These are phyloP conservation scores for Blastocladiella emersonii DNA, from an alignment of 371 early-diverging fungal species.

Conservation along the genomic window DNA sequence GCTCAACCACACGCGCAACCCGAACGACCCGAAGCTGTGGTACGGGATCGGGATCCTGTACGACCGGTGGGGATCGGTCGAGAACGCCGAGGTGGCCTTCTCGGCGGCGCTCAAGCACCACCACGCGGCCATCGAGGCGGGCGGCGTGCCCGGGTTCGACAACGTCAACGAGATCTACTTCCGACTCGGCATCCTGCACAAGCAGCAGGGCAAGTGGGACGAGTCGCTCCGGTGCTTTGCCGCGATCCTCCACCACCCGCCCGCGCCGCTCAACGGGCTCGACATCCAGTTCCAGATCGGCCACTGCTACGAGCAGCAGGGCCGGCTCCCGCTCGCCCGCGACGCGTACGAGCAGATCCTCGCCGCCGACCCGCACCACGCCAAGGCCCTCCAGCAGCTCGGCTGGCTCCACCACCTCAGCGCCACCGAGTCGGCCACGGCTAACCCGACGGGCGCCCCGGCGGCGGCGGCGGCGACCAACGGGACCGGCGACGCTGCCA, in stretches of 20 bases:
- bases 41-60: conserved; percentile 96
- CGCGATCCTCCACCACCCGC: conserved; percentile 78
- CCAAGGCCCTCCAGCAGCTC: conserved; percentile 89
- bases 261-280: conserved; percentile 80
- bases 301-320: conserved; percentile 88
- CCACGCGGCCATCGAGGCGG: conserved; percentile 12
- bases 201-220: conserved; percentile 72
- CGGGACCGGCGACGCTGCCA: background rate
- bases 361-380: conserved; percentile 76
- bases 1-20: conserved; percentile 49
- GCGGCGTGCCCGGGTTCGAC: background rate
- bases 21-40: conserved; percentile 87
- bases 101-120: conserved; percentile 47
- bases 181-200: conserved; percentile 92
- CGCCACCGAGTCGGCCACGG: conserved; percentile 36
- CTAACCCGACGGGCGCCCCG: conserved; percentile 61
- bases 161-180: conserved; percentile 91
- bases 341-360: conserved; percentile 88
- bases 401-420: conserved; percentile 91
- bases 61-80: conserved; percentile 88
- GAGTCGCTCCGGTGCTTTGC: conserved; percentile 73
- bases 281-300: conserved; percentile 98
- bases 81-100: conserved; percentile 95
- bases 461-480: conserved; percentile 58
- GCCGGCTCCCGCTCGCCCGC: conserved; percentile 57